Evolutionary conservation across 176 grass and related monocot genomes (phyloP), one percentile per base, ranked within the genome.

Genomic region (Triticum timopheevii): DNA sequence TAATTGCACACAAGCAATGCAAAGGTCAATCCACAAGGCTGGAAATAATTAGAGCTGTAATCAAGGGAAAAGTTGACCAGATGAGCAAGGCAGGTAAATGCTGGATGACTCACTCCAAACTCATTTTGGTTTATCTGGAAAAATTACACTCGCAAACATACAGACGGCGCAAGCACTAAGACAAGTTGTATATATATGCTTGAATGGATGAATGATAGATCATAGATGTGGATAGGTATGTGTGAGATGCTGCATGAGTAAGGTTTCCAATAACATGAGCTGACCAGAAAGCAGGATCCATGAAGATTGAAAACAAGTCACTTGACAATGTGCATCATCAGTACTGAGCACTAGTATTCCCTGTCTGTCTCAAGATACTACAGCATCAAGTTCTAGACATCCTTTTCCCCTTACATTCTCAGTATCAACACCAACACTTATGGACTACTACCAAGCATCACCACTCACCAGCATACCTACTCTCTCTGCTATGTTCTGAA

Each of bases 61-160:
- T 80, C 47, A 63, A 27, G 28, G 10, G 71, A 13, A 88, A 88
- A 6, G 13, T 81, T 84, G 82, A 85, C 23, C 52, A 85, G 77
- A 72, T 77, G 50, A 78, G 77, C 34, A 82, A 49, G 40, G 62
- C 24, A 77, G 10, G 68, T 63, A 59, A 59, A 45, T 88, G 86
- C 65, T 82, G 77, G 59, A 73, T 88, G 73, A 88, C 44, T 88
- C 90, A 42, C 11, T 56, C 10, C 86, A 86, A 72, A 86, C 72
- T 86, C 13, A 78, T 65, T 82, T 65, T 47, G 1, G 31, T 78
- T 82, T 79, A 66, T 82, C 65, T 15, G 31, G 20, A 69, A 19
- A 27, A 61, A 52, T 34, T 9, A 40, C 22, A 81, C 24, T 16
- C 56, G 13, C 39, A 88, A 42, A 78, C 63, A 77, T 42, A 39